Percentiles rank a stretch among this genome's conserved stretches.
phyloP scores from a whole-genome alignment of 2,329 filamentous ascomycete genomes.

The Fusarium avenaceum region DNA sequence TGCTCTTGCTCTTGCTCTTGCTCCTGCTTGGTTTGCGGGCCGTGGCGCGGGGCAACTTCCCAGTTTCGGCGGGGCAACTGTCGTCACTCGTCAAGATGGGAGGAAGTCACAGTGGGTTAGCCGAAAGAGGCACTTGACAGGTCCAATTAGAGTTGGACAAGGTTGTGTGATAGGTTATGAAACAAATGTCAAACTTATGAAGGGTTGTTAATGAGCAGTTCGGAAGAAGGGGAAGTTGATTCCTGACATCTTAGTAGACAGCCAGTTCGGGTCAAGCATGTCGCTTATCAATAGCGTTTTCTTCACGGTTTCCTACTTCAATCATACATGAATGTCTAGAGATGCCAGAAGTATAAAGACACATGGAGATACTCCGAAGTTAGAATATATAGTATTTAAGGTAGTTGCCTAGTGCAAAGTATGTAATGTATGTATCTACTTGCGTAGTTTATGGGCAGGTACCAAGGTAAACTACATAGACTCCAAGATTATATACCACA shows the following conservation, averaged over 20 bases:
- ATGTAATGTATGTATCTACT: no score
- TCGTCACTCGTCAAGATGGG: slow-evolving; percentile 32
- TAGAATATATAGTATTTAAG: no score
- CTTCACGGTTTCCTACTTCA: no score
- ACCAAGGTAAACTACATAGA: neutral
- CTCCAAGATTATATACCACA: neutral
- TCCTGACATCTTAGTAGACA: neutral
- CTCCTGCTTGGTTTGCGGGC: slow-evolving; percentile 22
- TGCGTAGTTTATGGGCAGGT: no score
- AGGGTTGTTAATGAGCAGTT: slow-evolving; percentile 3
- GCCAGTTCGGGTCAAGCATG: neutral
- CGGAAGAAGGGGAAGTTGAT: neutral
- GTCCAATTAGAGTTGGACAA: slow-evolving; percentile 17
- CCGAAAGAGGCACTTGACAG: slow-evolving; percentile 21
- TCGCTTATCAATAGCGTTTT: neutral
- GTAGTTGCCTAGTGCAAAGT: no score
- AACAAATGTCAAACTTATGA: slow-evolving; percentile 23
- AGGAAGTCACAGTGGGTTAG: slow-evolving; percentile 15
- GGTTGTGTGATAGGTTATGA: slow-evolving; percentile 32
- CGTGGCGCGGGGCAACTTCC: slow-evolving; percentile 37
- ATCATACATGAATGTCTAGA: no score
- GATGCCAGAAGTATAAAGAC: no score
- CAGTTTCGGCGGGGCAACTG: slow-evolving; percentile 33
- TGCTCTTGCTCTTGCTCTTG: slow-evolving; percentile 13
- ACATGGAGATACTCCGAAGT: no score